Base-by-base conservation (phyloP, 495 filamentous ascomycete species). In the Neurospora intermedia region DNA sequence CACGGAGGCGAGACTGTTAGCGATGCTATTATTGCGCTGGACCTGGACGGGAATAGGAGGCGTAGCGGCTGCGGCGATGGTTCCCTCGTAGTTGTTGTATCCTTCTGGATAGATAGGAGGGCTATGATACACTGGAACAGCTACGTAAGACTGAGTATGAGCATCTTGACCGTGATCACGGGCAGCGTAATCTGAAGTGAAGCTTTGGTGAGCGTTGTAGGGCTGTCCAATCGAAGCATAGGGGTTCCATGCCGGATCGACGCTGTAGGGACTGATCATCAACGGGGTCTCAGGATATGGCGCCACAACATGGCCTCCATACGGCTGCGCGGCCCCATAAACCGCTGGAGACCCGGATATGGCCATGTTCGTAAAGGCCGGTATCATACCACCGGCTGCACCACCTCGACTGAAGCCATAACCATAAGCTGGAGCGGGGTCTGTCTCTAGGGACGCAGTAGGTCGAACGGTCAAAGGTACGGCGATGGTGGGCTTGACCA, bases 401-500 rank as follows among this genome's bases (percentile, higher is more conserved):
- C 27, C 27, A 66, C 54, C 27, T 66, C 2, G 15, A 7, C 7
- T 35, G 54, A 66, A 66, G 23, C 54, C 54, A 66, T 66, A 66
- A 18, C 54, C 54, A 66, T 66, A 66, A 35, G 27, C 54, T 18
- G 27, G 54, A 66, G 54, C 54, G 27, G 54, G 54, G 54, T 66
- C 54, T 27, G 54, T 66, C 54, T 66, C 54, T 38, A 66, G 27
- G 15, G 54, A 66, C 13, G 54, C 54, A 35, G 54, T 66, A 66
- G 54, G 54, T 15, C 54, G 54, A 38, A 66, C 54, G 54, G 54
- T 66, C 27, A 66, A 15, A 66, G 54, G 27, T 35, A 66, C 27
- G 43, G 70, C 73, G 8, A 75, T 48, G 18, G 74, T 73, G 16
- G 15, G 4, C 20, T 70, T 72, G 16, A 72, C 41, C 43, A 69